These are phyloP conservation scores for Venturia carpophila DNA, from an alignment of 2,329 filamentous ascomycete species.

Conservation along the genomic window DNA sequence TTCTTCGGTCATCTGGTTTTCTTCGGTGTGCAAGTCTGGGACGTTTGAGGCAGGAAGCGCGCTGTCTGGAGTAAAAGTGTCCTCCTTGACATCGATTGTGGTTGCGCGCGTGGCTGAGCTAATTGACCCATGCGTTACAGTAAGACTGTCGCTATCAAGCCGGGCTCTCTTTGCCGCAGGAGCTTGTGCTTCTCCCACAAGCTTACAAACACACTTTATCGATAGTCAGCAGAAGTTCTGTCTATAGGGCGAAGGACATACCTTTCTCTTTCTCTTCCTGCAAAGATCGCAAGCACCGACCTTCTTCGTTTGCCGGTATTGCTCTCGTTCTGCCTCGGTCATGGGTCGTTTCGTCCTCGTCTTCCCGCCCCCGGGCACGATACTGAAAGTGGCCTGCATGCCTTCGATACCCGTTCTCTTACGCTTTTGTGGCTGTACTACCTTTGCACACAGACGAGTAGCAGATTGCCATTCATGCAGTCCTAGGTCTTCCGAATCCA, in stretches of 20 bases:
- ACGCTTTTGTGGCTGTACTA: neutral
- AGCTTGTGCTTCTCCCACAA: neutral
- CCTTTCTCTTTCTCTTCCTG: constrained; percentile 10
- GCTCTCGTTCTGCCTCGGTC: constrained; percentile 5
- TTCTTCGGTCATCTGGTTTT: neutral
- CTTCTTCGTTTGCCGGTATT: neutral
- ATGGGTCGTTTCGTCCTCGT: neutral
- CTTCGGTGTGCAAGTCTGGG: neutral
- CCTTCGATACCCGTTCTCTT: neutral
- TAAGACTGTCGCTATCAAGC: neutral
- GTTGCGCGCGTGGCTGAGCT: neutral
- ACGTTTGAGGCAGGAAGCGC: neutral
- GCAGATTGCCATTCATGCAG: neutral
- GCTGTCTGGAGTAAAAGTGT: neutral
- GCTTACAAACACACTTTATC: constrained; percentile 1
- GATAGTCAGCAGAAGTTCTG: neutral
- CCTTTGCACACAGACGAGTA: neutral
- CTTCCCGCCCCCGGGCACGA: neutral
- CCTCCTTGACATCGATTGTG: neutral
- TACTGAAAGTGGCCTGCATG: constrained; percentile 11
- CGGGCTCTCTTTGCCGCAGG: neutral
- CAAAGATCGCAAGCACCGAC: constrained; percentile 6
- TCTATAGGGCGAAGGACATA: neutral
- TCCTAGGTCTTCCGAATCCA: neutral
- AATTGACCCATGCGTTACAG: neutral